These are phyloP conservation scores for Sporothrix euskadiensis DNA, from an alignment of 2,329 filamentous ascomycete species.

Conservation along the genomic window DNA sequence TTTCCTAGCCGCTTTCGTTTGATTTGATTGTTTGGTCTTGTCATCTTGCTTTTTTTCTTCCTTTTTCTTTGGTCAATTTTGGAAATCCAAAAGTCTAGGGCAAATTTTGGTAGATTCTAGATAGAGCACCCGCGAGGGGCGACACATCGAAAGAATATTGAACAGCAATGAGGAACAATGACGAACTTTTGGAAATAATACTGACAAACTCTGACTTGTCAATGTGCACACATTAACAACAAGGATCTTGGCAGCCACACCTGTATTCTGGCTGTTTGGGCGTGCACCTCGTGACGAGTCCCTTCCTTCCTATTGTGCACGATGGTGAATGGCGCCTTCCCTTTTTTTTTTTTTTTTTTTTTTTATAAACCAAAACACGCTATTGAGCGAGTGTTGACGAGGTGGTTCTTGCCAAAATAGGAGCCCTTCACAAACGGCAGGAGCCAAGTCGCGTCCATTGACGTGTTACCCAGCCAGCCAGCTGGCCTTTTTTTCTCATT, in stretches of 20 bases:
- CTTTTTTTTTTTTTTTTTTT: not conserved
- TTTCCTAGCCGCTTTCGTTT: not conserved
- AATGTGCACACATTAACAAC: no score
- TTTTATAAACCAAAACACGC: not conserved
- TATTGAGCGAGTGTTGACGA: not conserved
- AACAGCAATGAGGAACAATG: not conserved
- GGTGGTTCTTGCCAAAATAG: not conserved
- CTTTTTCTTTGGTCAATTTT: not conserved
- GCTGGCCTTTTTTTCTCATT: not conserved
- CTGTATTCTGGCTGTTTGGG: not conserved
- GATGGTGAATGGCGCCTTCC: not conserved
- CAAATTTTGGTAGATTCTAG: not conserved
- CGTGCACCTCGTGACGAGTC: not conserved
- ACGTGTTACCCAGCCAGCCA: not conserved
- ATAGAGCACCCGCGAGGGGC: conserved; percentile 11
- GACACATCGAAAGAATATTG: not conserved
- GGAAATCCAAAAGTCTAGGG: not conserved
- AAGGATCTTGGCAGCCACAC: not conserved
- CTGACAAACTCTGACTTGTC: not conserved
- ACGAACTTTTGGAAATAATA: not conserved
- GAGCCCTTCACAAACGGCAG: not conserved
- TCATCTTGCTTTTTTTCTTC: not conserved
- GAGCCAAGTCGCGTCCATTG: not conserved
- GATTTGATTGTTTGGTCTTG: not conserved
- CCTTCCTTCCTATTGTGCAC: conserved; percentile 6